Evolutionary conservation across 106 monocot genomes (phyloP).

Genomic region (Dendrobium chrysotoxum): DNA sequence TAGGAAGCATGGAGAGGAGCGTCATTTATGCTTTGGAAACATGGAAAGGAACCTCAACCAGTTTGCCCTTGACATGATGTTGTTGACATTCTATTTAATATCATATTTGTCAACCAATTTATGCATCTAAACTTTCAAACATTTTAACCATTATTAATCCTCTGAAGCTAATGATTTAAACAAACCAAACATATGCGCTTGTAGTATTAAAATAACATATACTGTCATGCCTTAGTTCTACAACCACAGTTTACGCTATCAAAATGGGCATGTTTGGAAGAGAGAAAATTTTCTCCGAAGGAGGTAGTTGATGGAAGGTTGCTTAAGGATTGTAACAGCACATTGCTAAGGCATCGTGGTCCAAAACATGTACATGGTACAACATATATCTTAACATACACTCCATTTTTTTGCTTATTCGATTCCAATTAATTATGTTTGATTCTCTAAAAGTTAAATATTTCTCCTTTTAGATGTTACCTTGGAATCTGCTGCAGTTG

Average conservation of each 20-base stretch:
- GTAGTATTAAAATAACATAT: constrained; percentile 1
- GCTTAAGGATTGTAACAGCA: constrained; percentile 15
- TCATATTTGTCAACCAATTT: not conserved
- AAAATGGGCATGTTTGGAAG: constrained; percentile 42
- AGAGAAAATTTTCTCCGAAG: constrained; percentile 10
- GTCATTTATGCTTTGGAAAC: no score
- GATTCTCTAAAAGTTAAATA: not conserved
- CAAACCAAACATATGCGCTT: not conserved
- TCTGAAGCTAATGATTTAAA: constrained; percentile 1
- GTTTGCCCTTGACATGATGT: not conserved
- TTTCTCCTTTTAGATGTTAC: constrained; percentile 5
- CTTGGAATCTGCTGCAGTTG: constrained; percentile 12
- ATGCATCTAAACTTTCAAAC: not conserved
- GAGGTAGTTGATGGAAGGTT: constrained; percentile 8
- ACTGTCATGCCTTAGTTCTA: constrained; percentile 12
- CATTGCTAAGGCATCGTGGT: constrained; percentile 37
- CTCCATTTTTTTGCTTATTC: not conserved
- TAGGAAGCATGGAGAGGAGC: no score
- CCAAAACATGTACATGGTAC: constrained; percentile 25
- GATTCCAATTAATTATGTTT: not conserved
- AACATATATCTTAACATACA: not conserved
- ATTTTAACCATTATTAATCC: not conserved
- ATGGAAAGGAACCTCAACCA: not conserved
- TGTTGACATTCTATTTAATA: not conserved
- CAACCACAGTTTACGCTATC: constrained; percentile 42